Base-by-base conservation (phyloP, 345 rosid genomes). In the Aquilaria malaccensis region DNA sequence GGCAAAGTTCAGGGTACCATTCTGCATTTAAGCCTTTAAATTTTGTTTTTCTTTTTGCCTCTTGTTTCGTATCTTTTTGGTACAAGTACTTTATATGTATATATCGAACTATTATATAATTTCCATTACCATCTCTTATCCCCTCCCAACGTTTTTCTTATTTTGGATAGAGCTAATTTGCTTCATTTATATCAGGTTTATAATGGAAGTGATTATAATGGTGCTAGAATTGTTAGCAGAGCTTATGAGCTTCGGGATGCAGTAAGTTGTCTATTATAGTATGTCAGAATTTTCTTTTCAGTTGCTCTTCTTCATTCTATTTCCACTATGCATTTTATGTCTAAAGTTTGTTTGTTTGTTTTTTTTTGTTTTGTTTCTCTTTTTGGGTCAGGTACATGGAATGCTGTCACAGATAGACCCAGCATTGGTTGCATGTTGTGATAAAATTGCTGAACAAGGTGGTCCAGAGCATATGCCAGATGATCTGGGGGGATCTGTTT, bases 321-420 rank as follows among this genome's bases (percentile, higher is more conserved):
- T 60, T 45, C 5, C 53, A 10, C 22, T 22, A 0, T 22, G 22
- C 22, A 22, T 22, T 22, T 22, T 30, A n/a, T 57, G 12, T 60
- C n/a, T 13, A 10, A 32, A 46, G 13, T 13, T 29, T 10, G 47
- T 12, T 14, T 30, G 22, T 9, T 48, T 32, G 31, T n/a, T 15
- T 14, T 51, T 14, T n/a, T 45, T 33, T 30, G 5, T 31, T 14
- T 62, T 47, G 13, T 58, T 49, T 48, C 29, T 49, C 14, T 55
- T 11, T 46, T 33, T 50, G 48, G 63, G 70, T 58, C 79, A 95
- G 99, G 99, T 95, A 66, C 87, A 88, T 61, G 96, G 96, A 72
- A 91, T 95, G 99, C 70, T 95, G 64, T 81, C 99, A n/a, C 96
- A 95, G 78, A 91, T 95, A 96, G 99, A 95, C 65, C 94, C 97